Evolutionary conservation across 2,329 filamentous ascomycete species (phyloP).

Genomic region (Fusarium annulatum): DNA sequence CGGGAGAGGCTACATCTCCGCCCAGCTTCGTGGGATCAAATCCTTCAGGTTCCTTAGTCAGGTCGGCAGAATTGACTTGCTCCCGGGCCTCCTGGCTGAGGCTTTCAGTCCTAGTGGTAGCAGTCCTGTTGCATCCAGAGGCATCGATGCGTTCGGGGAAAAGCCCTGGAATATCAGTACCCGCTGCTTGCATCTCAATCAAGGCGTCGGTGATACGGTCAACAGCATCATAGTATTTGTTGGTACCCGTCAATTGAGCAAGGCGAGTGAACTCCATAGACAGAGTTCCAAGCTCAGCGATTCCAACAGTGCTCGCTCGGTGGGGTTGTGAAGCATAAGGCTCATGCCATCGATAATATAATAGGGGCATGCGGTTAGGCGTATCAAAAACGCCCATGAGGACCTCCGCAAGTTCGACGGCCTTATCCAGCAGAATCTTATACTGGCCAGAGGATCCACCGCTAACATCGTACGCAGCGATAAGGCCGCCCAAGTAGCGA

Average conservation of each 20-base stretch:
- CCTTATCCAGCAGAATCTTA: conserved; percentile 77
- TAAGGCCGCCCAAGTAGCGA: conserved; percentile 86
- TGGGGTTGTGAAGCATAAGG: conserved; percentile 71
- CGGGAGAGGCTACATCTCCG: conserved; percentile 1
- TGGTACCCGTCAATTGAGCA: conserved; percentile 82
- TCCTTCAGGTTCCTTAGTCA: conserved; percentile 44
- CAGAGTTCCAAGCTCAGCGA: conserved; percentile 82
- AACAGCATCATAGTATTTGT: conserved; percentile 90
- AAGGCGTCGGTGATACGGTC: conserved; percentile 86
- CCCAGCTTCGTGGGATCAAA: conserved; percentile 31
- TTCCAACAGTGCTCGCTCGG: conserved; percentile 67
- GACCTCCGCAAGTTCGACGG: conserved; percentile 81
- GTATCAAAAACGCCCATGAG: conserved; percentile 89
- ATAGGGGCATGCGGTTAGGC: conserved; percentile 89
- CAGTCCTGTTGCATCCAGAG: conserved; percentile 77
- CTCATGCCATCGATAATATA: conserved; percentile 83
- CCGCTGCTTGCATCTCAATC: conserved; percentile 76
- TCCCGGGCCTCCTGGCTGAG: conserved; percentile 52
- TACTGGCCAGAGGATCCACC: conserved; percentile 68
- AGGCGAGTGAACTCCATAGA: conserved; percentile 90
- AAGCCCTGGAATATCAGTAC: conserved; percentile 78
- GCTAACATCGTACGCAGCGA: conserved; percentile 89
- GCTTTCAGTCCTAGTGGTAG: conserved; percentile 45
- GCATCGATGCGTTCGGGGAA: conserved; percentile 84
- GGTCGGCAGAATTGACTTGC: conserved; percentile 49